Evolutionary conservation across 139 green algal genomes (phyloP), one percentile per base, ranked within the genome.

Genomic region (Tetradesmus obliquus): DNA sequence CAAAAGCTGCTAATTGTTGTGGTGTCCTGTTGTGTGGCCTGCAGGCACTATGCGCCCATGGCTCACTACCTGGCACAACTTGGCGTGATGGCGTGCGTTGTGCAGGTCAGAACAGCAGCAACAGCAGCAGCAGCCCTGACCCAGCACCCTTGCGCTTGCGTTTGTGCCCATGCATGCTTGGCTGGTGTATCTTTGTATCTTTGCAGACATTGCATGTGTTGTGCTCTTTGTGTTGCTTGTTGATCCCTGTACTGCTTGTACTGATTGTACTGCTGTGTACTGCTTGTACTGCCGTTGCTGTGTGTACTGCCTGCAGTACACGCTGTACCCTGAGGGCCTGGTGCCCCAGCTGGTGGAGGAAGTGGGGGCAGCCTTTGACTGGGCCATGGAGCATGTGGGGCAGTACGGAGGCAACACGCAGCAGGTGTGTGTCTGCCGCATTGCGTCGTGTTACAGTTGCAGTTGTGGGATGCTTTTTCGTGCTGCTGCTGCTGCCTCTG

Each of bases 291-390:
- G 60, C 60, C 32, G 32, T 45, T 71, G 60, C 60, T 4, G 2
- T 71, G 2, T 76, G 66, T 76, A 24, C 66, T 24, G 66, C 66
- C 66, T 76, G 66, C 85, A 88, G 72, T 97, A 97, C 96, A 95
- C 91, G 4, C 92, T 98, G 15, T 98, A 96, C 89, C 96, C 96
- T 0, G 80, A 97, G n/a, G 97, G 92, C 4, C 87, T 95, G n/a
- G 92, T 93, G 17, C 90, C 90, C 12, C 58, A 96, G 79, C 95
- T 97, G 95, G 95, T 96, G 10, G 87, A 82, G n/a, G 96, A 98
- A 91, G 94, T 97, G 5, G 93, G 90, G 5, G 57, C 83, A 0
- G 96, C 97, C 0, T 92, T 98, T 45, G 95, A 71, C 51, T 98
- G 95, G 94, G 94, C 92, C 1, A 79, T 97, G 17, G 94, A 97